Percentiles rank a stretch among this genome's conserved stretches.
phyloP scores from a whole-genome alignment of 352 stramenopile genomes.

The Phytophthora pinifolia region DNA sequence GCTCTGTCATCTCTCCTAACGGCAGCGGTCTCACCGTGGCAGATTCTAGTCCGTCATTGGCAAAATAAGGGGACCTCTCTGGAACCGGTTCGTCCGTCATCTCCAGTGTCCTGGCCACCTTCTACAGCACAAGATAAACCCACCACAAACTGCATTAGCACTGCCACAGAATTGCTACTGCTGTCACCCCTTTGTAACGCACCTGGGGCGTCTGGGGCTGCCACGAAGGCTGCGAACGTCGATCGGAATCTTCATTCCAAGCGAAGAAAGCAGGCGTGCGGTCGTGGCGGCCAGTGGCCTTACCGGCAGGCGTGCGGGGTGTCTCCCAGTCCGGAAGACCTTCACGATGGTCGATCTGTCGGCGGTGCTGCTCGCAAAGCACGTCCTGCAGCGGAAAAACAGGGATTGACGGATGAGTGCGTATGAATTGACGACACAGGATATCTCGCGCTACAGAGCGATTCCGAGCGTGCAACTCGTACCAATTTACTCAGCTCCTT shows the following conservation, averaged over 20 bases:
- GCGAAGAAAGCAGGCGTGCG: conserved; percentile 50
- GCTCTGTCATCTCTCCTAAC: not conserved
- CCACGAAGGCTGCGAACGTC: conserved; percentile 4
- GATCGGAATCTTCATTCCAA: conserved; percentile 35
- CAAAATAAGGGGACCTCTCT: conserved; percentile 14
- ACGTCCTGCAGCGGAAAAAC: conserved; percentile 31
- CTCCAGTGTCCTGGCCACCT: conserved; percentile 29
- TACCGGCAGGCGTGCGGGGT: conserved; percentile 38
- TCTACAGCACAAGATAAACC: conserved; percentile 5
- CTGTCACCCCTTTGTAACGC: not conserved
- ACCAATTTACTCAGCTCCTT: conserved; percentile 48
- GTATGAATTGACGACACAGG: not conserved
- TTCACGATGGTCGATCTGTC: conserved; percentile 44
- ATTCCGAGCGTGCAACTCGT: conserved; percentile 8
- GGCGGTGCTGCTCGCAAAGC: conserved; percentile 55
- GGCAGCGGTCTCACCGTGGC: not conserved
- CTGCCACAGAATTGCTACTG: not conserved
- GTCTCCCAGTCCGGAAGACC: conserved; percentile 49
- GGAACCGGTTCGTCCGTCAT: conserved; percentile 15
- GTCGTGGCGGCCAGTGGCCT: conserved; percentile 23
- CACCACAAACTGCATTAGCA: conserved; percentile 1
- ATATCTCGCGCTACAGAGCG: not conserved
- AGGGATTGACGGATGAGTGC: not conserved
- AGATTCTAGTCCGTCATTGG: not conserved
- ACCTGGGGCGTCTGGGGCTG: conserved; percentile 24